Conservation (phyloP, 192 early-diverging fungal genomes). For the Coemansia sp. region DNA sequence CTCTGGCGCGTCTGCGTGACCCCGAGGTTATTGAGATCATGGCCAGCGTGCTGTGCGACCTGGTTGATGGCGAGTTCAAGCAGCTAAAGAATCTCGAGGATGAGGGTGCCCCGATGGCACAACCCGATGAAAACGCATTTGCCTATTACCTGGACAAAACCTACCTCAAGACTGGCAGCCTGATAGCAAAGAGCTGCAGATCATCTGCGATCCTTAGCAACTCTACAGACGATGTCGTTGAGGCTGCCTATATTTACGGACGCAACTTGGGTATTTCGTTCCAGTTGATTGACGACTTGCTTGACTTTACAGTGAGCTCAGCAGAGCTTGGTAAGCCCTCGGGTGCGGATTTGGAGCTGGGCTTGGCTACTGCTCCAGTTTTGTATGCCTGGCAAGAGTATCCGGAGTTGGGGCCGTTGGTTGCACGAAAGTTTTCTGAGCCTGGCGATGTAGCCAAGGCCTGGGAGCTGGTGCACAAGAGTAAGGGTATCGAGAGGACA, state of each 20-base stretch:
- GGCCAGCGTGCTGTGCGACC: slow-evolving; percentile 85
- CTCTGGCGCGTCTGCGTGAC: slow-evolving; percentile 83
- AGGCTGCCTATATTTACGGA: slow-evolving; percentile 85
- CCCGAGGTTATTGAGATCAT: slow-evolving; percentile 91
- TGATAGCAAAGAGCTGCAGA: slow-evolving; percentile 91
- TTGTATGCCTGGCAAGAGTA: slow-evolving; percentile 88
- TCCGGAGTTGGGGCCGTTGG: slow-evolving; percentile 76
- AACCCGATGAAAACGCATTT: slow-evolving; percentile 55
- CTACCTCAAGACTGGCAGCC: slow-evolving; percentile 90
- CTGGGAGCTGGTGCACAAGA: slow-evolving; percentile 70
- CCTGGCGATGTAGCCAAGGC: slow-evolving; percentile 77
- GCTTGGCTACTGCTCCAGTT: slow-evolving; percentile 91
- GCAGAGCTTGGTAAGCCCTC: slow-evolving; percentile 86
- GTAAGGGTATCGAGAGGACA: slow-evolving; percentile 74
- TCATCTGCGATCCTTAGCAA: slow-evolving; percentile 84
- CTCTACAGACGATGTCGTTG: slow-evolving; percentile 62
- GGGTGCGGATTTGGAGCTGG: slow-evolving; percentile 83
- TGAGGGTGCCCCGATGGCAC: slow-evolving; percentile 39
- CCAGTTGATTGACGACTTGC: slow-evolving; percentile 90
- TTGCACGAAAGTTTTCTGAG: slow-evolving; percentile 79
- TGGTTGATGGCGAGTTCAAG: slow-evolving; percentile 98
- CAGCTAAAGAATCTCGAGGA: slow-evolving; percentile 74
- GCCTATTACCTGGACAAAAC: slow-evolving; percentile 94
- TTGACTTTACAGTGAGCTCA: slow-evolving; percentile 78
- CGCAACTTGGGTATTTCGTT: slow-evolving; percentile 90